A percentile compares a stretch with the other conserved stretches of the same genome.
phyloP scores from a whole-genome alignment of 106 monocot species.

The Acorus calamus region DNA sequence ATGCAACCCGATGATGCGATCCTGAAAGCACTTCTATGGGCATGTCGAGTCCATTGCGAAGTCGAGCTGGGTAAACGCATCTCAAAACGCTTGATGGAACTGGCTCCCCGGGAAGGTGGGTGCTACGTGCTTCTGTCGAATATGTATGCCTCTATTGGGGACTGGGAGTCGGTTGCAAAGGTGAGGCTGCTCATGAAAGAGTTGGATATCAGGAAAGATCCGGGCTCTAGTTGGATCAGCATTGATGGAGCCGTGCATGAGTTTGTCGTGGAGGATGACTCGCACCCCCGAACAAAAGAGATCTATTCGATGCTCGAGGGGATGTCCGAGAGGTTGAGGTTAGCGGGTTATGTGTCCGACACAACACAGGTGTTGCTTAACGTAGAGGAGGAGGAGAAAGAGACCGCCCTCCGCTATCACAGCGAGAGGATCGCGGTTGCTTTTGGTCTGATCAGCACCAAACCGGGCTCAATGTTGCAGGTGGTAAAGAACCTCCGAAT shows the following conservation, averaged over 20 bases:
- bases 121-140: slow-evolving; percentile 28
- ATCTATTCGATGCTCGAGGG: slow-evolving; percentile 20
- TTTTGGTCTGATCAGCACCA: slow-evolving; percentile 23
- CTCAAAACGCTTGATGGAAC: slow-evolving; percentile 2
- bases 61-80: slow-evolving; percentile 7
- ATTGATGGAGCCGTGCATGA: slow-evolving; percentile 13
- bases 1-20: slow-evolving; percentile 4
- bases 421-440: slow-evolving; percentile 32
- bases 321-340: slow-evolving; percentile 10
- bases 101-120: slow-evolving; percentile 12
- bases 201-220: slow-evolving; percentile 11
- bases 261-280: slow-evolving; percentile 27
- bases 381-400: slow-evolving; percentile 22
- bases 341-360: slow-evolving; percentile 9
- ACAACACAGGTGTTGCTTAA: slow-evolving; percentile 19
- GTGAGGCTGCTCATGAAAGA: slow-evolving; percentile 17
- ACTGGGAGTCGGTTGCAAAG: slow-evolving; percentile 1
- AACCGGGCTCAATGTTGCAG: slow-evolving; percentile 6
- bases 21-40: slow-evolving; percentile 22
- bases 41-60: slow-evolving; percentile 16
- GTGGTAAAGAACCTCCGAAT: slow-evolving; percentile 25
- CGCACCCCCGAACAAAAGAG: slow-evolving; percentile 16
- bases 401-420: slow-evolving; percentile 13
- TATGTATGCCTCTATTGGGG: slow-evolving; percentile 14
- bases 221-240: slow-evolving; percentile 28